Conservation (phyloP, 768 basidiomycete genomes). For the Leccinum obscurum region DNA sequence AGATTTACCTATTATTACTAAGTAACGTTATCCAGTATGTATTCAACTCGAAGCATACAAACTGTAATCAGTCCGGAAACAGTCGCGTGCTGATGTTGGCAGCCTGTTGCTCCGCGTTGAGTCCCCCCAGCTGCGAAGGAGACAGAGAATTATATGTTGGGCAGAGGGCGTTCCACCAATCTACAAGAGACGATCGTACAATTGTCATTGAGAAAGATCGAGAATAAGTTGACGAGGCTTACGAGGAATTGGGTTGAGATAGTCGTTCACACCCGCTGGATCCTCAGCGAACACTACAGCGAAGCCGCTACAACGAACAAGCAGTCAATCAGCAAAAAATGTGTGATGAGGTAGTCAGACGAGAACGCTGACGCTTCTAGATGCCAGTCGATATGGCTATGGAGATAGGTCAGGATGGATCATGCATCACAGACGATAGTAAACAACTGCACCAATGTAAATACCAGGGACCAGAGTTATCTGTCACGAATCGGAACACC, state of each 20-base stretch:
- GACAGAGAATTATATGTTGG: slow-evolving; percentile 22
- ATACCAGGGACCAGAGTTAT: background rate
- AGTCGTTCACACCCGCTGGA: slow-evolving; percentile 15
- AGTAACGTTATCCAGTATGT: background rate
- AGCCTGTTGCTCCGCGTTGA: slow-evolving; percentile 18
- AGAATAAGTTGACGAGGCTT: background rate
- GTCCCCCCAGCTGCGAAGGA: slow-evolving; percentile 22
- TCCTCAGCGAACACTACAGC: slow-evolving; percentile 29
- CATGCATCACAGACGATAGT: background rate
- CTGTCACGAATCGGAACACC: background rate
- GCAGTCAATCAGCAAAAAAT: background rate
- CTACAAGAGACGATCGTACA: slow-evolving; percentile 8
- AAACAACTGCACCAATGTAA: slow-evolving; percentile 32
- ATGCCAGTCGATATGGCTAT: slow-evolving; percentile 34
- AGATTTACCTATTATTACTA: background rate
- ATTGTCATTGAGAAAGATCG: background rate
- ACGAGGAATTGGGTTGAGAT: slow-evolving; percentile 22
- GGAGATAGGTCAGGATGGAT: background rate
- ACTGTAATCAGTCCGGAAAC: slow-evolving; percentile 14
- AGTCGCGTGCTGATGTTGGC: slow-evolving; percentile 21
- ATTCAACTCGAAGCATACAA: background rate
- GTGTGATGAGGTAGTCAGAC: background rate
- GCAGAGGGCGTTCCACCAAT: slow-evolving; percentile 27
- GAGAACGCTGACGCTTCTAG: slow-evolving; percentile 20
- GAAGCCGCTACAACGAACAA: slow-evolving; percentile 22